These are phyloP conservation scores for Stylonectria norvegica DNA, from an alignment of 2,329 filamentous ascomycete species.

Conservation along the genomic window DNA sequence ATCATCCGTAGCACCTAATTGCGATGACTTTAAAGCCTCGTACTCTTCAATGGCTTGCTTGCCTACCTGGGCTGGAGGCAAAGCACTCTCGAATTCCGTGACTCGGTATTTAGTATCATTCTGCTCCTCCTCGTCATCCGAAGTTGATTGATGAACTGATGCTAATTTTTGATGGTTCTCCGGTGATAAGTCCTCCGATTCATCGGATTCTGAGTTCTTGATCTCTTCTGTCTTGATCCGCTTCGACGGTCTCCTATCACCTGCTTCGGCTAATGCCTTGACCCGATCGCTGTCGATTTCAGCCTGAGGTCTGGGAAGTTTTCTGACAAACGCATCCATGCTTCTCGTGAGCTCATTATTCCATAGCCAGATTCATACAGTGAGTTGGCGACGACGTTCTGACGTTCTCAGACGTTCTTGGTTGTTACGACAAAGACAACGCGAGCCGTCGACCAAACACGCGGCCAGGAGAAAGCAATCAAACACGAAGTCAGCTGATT, in stretches of 20 bases:
- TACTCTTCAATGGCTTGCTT: conserved; percentile 76
- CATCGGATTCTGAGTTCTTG: conserved; percentile 19
- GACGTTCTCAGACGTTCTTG: too few relatives aligned
- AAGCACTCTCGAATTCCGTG: conserved; percentile 47
- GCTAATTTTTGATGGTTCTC: conserved; percentile 3
- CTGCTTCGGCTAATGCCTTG: conserved; percentile 7
- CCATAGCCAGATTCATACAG: too few relatives aligned
- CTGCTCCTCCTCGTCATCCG: conserved; percentile 15
- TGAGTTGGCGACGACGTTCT: too few relatives aligned
- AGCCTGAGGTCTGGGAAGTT: conserved; percentile 21
- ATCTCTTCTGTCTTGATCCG: conserved; percentile 29
- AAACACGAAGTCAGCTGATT: conserved; percentile 41
- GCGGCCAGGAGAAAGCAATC: conserved; percentile 6
- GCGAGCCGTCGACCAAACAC: conserved; percentile 18
- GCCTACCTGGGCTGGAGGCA: conserved; percentile 65
- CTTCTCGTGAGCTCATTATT: conserved; percentile 11
- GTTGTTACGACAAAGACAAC: too few relatives aligned
- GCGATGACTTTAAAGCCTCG: conserved; percentile 63
- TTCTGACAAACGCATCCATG: conserved; percentile 40
- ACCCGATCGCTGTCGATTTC: conserved; percentile 10
- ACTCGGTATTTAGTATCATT: conserved; percentile 15
- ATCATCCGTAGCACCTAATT: conserved; percentile 35
- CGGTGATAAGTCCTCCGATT: conserved; percentile 17
- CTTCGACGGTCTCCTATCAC: conserved; percentile 29
- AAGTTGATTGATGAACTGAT: conserved; percentile 11